Conservation (phyloP, 2,329 filamentous ascomycete genomes). For the Trichoderma polysporum region DNA sequence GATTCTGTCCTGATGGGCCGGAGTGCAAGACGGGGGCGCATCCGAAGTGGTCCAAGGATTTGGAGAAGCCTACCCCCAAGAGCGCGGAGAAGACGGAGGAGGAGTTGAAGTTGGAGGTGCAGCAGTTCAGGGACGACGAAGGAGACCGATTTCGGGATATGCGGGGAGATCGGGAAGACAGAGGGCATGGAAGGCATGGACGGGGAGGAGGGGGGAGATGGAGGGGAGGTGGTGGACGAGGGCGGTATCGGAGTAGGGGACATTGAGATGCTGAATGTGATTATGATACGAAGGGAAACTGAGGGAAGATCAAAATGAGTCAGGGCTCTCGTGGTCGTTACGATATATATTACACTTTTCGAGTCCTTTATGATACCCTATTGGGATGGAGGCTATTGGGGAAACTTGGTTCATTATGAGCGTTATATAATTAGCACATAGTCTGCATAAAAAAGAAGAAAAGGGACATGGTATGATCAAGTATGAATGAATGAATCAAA, state of each 20-base stretch:
- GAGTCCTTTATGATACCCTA: slow-evolving; percentile 18
- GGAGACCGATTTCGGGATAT: slow-evolving; percentile 38
- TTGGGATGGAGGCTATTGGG: neutral
- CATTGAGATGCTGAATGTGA: slow-evolving; percentile 24
- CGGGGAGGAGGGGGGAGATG: slow-evolving; percentile 28
- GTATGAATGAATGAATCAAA: neutral
- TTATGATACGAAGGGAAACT: neutral
- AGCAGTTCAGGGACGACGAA: slow-evolving; percentile 36
- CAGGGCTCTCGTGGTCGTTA: neutral
- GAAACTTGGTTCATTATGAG: neutral
- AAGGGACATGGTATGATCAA: neutral
- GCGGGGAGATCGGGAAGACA: slow-evolving; percentile 36
- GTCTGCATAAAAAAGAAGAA: neutral
- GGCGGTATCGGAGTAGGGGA: slow-evolving; percentile 39
- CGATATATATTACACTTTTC: neutral
- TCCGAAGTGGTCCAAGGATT: slow-evolving; percentile 73
- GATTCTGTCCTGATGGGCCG: slow-evolving; percentile 84
- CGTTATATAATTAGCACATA: neutral
- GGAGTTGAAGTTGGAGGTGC: slow-evolving; percentile 33
- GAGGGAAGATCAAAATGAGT: neutral
- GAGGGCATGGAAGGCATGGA: slow-evolving; percentile 33
- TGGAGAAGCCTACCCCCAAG: slow-evolving; percentile 74
- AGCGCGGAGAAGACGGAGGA: slow-evolving; percentile 62
- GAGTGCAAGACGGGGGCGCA: slow-evolving; percentile 79
- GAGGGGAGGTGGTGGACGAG: slow-evolving; percentile 40